Percentiles rank a stretch among this genome's conserved stretches.
Conservation (phyloP, 352 stramenopile genomes). For the Elongisporangium undulatum region DNA sequence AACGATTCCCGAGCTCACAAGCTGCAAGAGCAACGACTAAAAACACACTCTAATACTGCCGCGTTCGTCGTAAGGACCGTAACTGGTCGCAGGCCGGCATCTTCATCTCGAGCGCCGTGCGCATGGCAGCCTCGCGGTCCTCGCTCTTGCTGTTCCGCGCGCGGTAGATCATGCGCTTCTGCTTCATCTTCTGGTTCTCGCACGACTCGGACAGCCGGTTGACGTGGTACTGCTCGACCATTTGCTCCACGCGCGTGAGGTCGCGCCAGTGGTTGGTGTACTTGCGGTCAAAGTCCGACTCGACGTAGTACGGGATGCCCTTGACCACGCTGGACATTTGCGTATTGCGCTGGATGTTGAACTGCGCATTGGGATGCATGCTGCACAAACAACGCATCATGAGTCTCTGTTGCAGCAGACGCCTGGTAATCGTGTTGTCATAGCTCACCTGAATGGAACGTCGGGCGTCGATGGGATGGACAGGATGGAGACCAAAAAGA, state of each 20-base stretch:
- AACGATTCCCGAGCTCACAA: not conserved
- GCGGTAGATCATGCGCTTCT: constrained; percentile 87
- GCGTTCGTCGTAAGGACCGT: constrained; percentile 55
- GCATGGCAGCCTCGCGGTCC: constrained; percentile 72
- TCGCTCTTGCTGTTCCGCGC: constrained; percentile 74
- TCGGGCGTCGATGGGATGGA: constrained; percentile 69
- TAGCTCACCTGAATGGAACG: constrained; percentile 60
- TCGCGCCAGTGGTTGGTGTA: constrained; percentile 86
- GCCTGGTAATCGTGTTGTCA: not conserved
- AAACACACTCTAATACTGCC: constrained; percentile 33
- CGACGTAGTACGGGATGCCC: constrained; percentile 87
- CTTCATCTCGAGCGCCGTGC: constrained; percentile 76
- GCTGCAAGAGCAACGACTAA: not conserved
- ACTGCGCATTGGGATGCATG: constrained; percentile 70
- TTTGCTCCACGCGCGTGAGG: constrained; percentile 78
- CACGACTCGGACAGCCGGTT: constrained; percentile 66
- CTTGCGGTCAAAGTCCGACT: constrained; percentile 80
- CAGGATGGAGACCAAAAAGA: constrained; percentile 80
- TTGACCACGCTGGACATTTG: constrained; percentile 82
- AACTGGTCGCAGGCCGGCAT: constrained; percentile 83
- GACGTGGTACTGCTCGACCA: constrained; percentile 82
- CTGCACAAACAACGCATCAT: constrained; percentile 17
- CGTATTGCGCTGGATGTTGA: constrained; percentile 67
- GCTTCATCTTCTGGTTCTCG: constrained; percentile 77
- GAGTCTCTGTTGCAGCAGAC: not conserved